A percentile compares a stretch with the other conserved stretches of the same genome.
Evolutionary conservation across 805 yeast species (phyloP).

Genomic region (Kluyveromyces aestuarii): DNA sequence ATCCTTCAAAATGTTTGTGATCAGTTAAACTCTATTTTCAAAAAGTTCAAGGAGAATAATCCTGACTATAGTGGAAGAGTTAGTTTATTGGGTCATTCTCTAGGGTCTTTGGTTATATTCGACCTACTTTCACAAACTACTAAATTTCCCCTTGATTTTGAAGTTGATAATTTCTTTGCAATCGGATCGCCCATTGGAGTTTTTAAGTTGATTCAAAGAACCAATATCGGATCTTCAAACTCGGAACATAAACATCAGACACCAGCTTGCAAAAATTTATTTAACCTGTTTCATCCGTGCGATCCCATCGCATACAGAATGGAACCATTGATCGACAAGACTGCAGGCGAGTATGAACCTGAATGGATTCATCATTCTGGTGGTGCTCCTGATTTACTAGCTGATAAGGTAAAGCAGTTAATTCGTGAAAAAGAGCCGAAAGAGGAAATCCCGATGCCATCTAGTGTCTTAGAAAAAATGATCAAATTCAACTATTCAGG

Average conservation of each 20-base stretch:
- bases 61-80: slow-evolving; percentile 75
- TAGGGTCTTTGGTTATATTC: slow-evolving; percentile 79
- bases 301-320: slow-evolving; percentile 88
- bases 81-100: slow-evolving; percentile 81
- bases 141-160: slow-evolving; percentile 46
- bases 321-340: slow-evolving; percentile 61
- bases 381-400: slow-evolving; percentile 7
- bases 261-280: slow-evolving; percentile 60
- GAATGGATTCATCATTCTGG: slow-evolving; percentile 20
- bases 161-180: slow-evolving; percentile 66
- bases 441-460: slow-evolving; percentile 17
- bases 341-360: slow-evolving; percentile 18
- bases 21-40: slow-evolving; percentile 57
- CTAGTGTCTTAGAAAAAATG: slow-evolving; percentile 31
- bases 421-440: slow-evolving; percentile 13
- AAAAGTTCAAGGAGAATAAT: slow-evolving; percentile 48
- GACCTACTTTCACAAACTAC: slow-evolving; percentile 55
- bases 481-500: slow-evolving; percentile 56
- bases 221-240: slow-evolving; percentile 39
- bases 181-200: slow-evolving; percentile 90
- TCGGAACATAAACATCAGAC: slow-evolving; percentile 9
- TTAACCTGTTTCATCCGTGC: slow-evolving; percentile 80
- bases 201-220: slow-evolving; percentile 63
- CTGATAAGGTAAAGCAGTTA: slow-evolving; percentile 6
- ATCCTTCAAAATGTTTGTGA: slow-evolving; percentile 53